Percentiles rank a stretch among this genome's conserved stretches.
Conservation (phyloP, 495 filamentous ascomycete species). For the Sporormia fimetaria region DNA sequence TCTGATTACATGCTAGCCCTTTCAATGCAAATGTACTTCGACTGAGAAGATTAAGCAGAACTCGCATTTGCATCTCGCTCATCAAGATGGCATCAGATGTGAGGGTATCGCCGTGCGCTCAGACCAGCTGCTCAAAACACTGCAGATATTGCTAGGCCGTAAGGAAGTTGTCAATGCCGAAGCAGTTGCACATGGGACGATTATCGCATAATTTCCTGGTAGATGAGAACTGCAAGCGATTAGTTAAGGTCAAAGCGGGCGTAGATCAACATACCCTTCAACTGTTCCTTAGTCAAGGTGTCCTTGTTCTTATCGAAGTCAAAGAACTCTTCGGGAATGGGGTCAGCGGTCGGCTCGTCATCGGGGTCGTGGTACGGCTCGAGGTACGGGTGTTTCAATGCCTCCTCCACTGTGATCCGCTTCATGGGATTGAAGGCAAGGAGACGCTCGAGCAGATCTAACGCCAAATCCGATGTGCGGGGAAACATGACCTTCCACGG, state of each 20-base stretch:
- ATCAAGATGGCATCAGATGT: too few species aligned
- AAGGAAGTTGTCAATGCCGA: not conserved
- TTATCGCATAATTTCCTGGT: slow-evolving; percentile 97
- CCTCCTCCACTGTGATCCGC: slow-evolving; percentile 95
- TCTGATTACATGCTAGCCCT: too few species aligned
- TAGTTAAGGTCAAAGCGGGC: slow-evolving; percentile 13
- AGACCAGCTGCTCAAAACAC: slow-evolving; percentile 7
- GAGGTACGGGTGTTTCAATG: slow-evolving; percentile 92
- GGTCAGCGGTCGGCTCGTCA: slow-evolving; percentile 91
- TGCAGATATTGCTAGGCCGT: not conserved
- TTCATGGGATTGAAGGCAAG: slow-evolving; percentile 98
- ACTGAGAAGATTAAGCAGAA: too few species aligned
- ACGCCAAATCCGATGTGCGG: slow-evolving; percentile 84
- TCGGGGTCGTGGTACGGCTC: slow-evolving; percentile 99
- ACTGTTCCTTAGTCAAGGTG: slow-evolving; percentile 90
- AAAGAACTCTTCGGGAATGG: slow-evolving; percentile 98
- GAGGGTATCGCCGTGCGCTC: slow-evolving; percentile 3
- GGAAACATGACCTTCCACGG: slow-evolving; percentile 96
- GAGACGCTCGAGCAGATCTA: slow-evolving; percentile 90
- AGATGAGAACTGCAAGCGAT: slow-evolving; percentile 61
- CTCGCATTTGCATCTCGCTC: too few species aligned
- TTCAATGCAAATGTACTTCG: too few species aligned
- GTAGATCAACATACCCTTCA: slow-evolving; percentile 55
- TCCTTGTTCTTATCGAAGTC: slow-evolving; percentile 99
- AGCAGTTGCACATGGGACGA: not conserved